Base-by-base conservation (phyloP, 345 rosid genomes). In the Syzygium oleosum region DNA sequence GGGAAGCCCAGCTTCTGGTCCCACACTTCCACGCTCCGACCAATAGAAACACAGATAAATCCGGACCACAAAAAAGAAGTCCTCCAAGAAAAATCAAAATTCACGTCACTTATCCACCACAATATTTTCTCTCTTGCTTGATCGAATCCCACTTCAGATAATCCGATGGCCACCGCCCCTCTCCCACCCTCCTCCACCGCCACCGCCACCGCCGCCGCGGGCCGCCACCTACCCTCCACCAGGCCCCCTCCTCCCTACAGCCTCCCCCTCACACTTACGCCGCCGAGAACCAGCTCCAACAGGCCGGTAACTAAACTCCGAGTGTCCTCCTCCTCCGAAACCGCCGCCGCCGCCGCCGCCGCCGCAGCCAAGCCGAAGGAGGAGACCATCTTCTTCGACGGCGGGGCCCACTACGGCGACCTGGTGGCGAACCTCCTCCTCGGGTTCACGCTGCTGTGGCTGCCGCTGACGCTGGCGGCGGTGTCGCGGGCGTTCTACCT, bases 381-480 rank as follows among this genome's bases (percentile, higher is more conserved):
- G 89, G 99, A 98, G 91, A 93, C 91, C 13, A 84, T 98, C 85
- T 96, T 93, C 86, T 96, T 96, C 91, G 98, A 96, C 87, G 98
- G 98, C 2, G 99, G 99, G 77, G 96, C 99, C 77, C 99, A 97
- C 89, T 94, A 94, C 94, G 99, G 98, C 2, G 99, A 97, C 93
- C 95, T 97, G 4, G 13, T 94, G 41, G 98, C 98, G 1, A 96
- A 96, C 88, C 93, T 96, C 87, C 89, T 94, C 43, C 93, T 98
- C 77, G 99, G 99, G 54, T 92, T 96, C 90, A 95, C 98, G 65
- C 94, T 96, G 46, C 88, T 98, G 12, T 98, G 99, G 98, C 94
- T 98, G 15, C 99, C 99, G 7, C 89, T 96, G 88, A 98, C 97
- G n/a, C 89, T 98, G 56, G 99, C 99, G 4, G 96, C 99, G 4